Conservation (phyloP, 257 asterid species). For the Oldenlandia corymbosa region DNA sequence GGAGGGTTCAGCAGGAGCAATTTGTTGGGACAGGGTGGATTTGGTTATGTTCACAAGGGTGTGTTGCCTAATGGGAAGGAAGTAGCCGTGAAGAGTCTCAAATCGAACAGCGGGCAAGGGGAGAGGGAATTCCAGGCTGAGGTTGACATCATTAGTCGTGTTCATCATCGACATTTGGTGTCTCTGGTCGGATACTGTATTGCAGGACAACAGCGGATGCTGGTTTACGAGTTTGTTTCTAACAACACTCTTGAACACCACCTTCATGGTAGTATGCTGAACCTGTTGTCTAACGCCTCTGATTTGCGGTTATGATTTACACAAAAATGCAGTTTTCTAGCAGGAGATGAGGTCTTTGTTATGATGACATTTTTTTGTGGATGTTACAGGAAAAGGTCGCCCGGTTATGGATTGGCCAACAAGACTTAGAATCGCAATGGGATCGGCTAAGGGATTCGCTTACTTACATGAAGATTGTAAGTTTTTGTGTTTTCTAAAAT, state of each 20-base stretch:
- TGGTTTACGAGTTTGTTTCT: constrained; percentile 57
- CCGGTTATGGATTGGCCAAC: constrained; percentile 70
- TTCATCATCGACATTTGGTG: constrained; percentile 58
- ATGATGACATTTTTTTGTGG: background rate
- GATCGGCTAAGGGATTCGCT: constrained; percentile 89
- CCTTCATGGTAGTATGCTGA: constrained; percentile 60
- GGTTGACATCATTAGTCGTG: constrained; percentile 58
- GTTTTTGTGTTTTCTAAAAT: background rate
- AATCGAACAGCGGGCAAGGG: constrained; percentile 56
- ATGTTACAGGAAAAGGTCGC: constrained; percentile 43
- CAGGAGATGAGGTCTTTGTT: background rate
- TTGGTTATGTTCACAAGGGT: constrained; percentile 56
- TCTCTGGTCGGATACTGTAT: constrained; percentile 60
- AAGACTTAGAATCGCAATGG: constrained; percentile 66
- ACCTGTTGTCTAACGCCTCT: too few relatives aligned
- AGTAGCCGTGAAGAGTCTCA: constrained; percentile 50
- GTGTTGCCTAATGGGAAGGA: constrained; percentile 50
- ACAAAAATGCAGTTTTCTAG: background rate
- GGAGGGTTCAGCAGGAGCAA: constrained; percentile 30
- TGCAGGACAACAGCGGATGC: constrained; percentile 48
- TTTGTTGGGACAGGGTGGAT: constrained; percentile 58
- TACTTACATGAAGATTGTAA: constrained; percentile 89
- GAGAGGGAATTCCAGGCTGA: constrained; percentile 64
- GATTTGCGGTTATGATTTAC: too few relatives aligned
- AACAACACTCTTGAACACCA: constrained; percentile 52